Percentiles rank a stretch among this genome's conserved stretches.
Conservation (phyloP, 108 stramenopile genomes). For the Skeletonema grethae region DNA sequence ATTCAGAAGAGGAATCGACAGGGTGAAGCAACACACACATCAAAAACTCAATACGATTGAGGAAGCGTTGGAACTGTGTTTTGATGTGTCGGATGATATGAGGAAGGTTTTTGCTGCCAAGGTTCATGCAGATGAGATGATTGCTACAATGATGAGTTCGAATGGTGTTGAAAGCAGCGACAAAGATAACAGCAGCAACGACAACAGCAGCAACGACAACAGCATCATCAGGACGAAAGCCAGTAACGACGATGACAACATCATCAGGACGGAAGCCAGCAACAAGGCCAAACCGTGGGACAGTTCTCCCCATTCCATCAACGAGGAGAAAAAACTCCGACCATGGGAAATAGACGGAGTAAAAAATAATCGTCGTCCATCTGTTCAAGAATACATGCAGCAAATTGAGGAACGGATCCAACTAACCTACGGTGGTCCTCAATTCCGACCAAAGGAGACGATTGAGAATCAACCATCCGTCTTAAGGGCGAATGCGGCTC, state of each 20-base stretch:
- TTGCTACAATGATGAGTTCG: not conserved
- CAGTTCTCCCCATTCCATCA: not conserved
- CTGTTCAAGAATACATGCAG: constrained; percentile 8
- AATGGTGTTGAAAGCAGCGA: not conserved
- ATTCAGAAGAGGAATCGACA: not conserved
- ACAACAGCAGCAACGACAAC: not conserved
- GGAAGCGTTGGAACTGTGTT: constrained; percentile 7
- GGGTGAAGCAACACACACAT: not conserved
- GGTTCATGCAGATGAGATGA: not conserved
- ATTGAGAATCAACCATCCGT: not conserved
- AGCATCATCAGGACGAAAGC: too few species aligned
- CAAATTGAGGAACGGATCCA: constrained; percentile 5
- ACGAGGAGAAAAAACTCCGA: not conserved
- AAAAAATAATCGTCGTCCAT: not conserved
- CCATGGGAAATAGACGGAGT: not conserved
- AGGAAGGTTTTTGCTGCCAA: not conserved
- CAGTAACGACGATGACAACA: too few species aligned
- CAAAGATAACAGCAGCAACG: not conserved
- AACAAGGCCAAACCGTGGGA: not conserved
- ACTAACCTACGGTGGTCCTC: not conserved
- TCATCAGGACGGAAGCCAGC: too few species aligned
- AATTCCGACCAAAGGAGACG: not conserved
- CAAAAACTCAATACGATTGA: not conserved
- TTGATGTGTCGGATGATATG: constrained; percentile 5
- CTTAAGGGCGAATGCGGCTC: not conserved